phyloP scores from a whole-genome alignment of 2,329 filamentous ascomycete species.

The Xylariaceae sp. region DNA sequence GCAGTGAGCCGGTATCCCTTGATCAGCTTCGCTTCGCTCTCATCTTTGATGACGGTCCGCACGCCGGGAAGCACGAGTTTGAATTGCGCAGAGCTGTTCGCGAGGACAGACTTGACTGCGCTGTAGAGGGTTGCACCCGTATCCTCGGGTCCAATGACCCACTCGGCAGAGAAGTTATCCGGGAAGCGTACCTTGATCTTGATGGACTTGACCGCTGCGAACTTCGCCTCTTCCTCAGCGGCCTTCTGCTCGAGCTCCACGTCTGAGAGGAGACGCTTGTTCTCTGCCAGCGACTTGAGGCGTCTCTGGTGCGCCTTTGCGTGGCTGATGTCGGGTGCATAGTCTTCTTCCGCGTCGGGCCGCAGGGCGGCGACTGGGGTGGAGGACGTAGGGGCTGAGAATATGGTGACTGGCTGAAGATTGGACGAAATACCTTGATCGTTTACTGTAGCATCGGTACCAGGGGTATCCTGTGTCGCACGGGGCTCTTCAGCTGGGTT shows the following conservation, averaged over 20 bases:
- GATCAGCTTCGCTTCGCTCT: constrained; percentile 57
- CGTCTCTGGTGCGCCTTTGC: constrained; percentile 68
- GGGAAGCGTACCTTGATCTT: constrained; percentile 80
- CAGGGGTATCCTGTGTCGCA: background rate
- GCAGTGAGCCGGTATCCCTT: constrained; percentile 64
- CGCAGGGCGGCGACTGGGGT: constrained; percentile 70
- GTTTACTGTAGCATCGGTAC: constrained; percentile 29
- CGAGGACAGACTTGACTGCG: constrained; percentile 68
- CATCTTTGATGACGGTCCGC: constrained; percentile 45
- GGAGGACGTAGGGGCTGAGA: constrained; percentile 66
- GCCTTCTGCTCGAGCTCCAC: constrained; percentile 69
- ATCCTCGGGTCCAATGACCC: constrained; percentile 61
- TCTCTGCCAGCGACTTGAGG: constrained; percentile 57
- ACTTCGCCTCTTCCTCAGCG: constrained; percentile 57
- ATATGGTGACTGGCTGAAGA: constrained; percentile 60
- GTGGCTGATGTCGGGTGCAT: constrained; percentile 67
- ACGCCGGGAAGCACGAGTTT: constrained; percentile 59
- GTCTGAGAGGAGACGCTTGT: constrained; percentile 76
- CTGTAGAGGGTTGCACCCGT: constrained; percentile 67
- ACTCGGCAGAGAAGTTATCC: constrained; percentile 73
- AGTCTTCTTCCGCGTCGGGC: constrained; percentile 66
- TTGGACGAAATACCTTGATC: constrained; percentile 27
- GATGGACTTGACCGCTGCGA: constrained; percentile 62
- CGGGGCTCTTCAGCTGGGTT: background rate
- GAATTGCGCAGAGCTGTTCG: constrained; percentile 60